A percentile compares a stretch with the other conserved stretches of the same genome.
These are phyloP conservation scores for Umbelopsis sp. DNA, from an alignment of 192 early-diverging fungal genomes.

Conservation along the genomic window DNA sequence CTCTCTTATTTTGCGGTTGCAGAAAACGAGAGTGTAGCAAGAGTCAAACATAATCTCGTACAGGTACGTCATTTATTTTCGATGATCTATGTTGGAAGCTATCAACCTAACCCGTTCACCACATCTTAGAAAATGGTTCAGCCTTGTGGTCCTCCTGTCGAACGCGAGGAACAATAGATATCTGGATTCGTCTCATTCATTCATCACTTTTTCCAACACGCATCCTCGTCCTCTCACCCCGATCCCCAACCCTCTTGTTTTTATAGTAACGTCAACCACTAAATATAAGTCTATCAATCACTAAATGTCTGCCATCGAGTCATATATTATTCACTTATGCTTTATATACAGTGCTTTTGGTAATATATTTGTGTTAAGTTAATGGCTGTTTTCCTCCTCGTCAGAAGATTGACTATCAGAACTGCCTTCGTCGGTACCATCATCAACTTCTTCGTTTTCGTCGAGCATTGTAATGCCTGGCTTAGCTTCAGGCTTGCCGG, in stretches of 20 bases:
- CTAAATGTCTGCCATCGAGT: background rate
- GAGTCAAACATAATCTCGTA: slow-evolving; percentile 73
- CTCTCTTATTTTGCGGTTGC: slow-evolving; percentile 82
- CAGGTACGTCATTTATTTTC: slow-evolving; percentile 54
- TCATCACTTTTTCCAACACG: background rate
- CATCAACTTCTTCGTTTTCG: background rate
- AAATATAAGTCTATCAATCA: background rate
- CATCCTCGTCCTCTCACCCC: background rate
- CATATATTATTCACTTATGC: background rate
- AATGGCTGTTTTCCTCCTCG: background rate
- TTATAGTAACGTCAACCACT: background rate
- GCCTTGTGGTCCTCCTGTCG: slow-evolving; percentile 63
- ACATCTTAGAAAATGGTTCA: slow-evolving; percentile 65
- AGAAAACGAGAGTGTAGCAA: slow-evolving; percentile 81
- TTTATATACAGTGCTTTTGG: slow-evolving; percentile 14
- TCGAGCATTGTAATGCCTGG: slow-evolving; percentile 16
- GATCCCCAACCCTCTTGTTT: background rate
- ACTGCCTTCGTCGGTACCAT: background rate
- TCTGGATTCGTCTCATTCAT: background rate
- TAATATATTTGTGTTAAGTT: background rate
- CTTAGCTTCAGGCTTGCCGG: background rate
- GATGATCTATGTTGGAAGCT: background rate
- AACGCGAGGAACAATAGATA: slow-evolving; percentile 47
- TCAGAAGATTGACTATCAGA: background rate
- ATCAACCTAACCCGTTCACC: background rate